Conservation (phyloP, 2,329 filamentous ascomycete species). For the Trichophyton schoenleinii region DNA sequence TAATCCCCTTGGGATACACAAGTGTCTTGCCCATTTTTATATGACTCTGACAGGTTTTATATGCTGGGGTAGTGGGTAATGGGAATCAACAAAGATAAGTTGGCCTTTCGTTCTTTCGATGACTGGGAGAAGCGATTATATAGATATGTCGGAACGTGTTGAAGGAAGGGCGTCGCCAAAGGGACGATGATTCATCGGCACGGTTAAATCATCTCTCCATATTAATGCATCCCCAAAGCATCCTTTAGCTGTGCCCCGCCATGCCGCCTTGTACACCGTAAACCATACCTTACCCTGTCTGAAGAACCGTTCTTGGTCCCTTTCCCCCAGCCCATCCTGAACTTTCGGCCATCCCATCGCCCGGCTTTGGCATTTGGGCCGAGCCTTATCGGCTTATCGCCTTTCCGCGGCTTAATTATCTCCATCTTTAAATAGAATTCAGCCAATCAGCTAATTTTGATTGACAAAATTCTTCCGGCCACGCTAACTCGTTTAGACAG, state of each 20-base stretch:
- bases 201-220: background rate
- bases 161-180: background rate
- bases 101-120: background rate
- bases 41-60: background rate
- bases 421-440: background rate
- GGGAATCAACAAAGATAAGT: background rate
- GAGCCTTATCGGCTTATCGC: background rate
- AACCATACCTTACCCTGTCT: background rate
- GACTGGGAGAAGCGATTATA: background rate
- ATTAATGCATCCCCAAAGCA: background rate
- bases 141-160: background rate
- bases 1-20: slow-evolving; percentile 49
- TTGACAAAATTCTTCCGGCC: background rate
- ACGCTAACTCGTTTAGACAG: background rate
- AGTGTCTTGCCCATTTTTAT: slow-evolving; percentile 31
- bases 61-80: too few species aligned
- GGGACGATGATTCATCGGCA: background rate
- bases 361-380: background rate
- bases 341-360: background rate
- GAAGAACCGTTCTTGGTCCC: background rate
- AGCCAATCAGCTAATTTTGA: background rate
- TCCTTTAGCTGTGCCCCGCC: background rate
- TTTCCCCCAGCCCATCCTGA: background rate
- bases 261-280: background rate
- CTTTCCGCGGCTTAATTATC: background rate